Conservation (phyloP, 148 eudicot species). For the Dysphania ambrosioides region DNA sequence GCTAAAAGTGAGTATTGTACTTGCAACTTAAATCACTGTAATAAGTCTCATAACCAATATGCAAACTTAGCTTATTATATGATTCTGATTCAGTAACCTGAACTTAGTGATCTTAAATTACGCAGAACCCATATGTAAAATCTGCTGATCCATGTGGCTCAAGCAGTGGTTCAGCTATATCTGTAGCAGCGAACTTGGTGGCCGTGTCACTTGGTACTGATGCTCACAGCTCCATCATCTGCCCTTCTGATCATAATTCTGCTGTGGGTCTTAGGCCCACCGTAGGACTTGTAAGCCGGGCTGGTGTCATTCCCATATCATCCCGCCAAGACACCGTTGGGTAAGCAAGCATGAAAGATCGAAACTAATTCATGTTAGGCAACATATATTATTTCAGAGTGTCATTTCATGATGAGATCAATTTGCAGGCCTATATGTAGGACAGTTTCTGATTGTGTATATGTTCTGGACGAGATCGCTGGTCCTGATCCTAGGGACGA, state of each 20-base stretch:
- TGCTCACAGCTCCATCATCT: conserved; percentile 59
- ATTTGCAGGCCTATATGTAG: conserved; percentile 64
- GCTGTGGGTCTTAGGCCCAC: conserved; percentile 69
- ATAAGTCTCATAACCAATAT: neutral
- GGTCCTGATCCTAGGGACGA: conserved; percentile 56
- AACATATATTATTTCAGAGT: no score
- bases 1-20: neutral
- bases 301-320: conserved; percentile 56
- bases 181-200: conserved; percentile 56
- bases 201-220: conserved; percentile 60
- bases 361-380: neutral
- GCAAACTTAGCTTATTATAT: neutral
- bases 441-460: conserved; percentile 68
- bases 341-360: conserved; percentile 17
- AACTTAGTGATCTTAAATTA: neutral
- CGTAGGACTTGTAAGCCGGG: conserved; percentile 64
- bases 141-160: conserved; percentile 56
- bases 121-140: conserved; percentile 59
- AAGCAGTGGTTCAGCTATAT: conserved; percentile 67
- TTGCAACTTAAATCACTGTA: neutral
- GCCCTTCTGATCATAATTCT: conserved; percentile 47
- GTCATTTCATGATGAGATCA: neutral
- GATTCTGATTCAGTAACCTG: neutral
- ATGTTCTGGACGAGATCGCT: conserved; percentile 54
- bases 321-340: conserved; percentile 68